Evolutionary conservation across 116 monocot genomes (phyloP).

Genomic region (Zostera marina): DNA sequence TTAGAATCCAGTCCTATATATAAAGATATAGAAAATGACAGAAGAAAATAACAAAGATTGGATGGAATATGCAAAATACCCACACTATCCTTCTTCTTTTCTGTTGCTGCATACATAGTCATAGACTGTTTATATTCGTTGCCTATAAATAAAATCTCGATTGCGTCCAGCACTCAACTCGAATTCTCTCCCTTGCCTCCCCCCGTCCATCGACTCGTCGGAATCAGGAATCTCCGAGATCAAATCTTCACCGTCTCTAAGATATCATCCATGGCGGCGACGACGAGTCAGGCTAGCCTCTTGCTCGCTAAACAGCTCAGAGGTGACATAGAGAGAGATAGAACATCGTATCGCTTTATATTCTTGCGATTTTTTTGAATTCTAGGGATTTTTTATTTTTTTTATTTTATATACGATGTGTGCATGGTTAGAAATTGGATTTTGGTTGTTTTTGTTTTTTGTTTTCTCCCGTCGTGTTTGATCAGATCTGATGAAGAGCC

Average conservation of each 20-base stretch:
- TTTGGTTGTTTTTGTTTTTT: background rate
- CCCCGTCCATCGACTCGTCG: background rate
- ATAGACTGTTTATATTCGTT: too few relatives aligned
- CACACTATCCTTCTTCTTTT: background rate
- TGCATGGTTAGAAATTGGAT: too few relatives aligned
- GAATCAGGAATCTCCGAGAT: background rate
- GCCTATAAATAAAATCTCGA: conserved; percentile 1
- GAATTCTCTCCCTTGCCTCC: background rate
- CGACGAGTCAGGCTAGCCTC: conserved; percentile 47
- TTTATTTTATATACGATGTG: background rate
- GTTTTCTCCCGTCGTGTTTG: background rate
- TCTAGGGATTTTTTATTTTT: background rate
- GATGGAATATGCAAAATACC: background rate
- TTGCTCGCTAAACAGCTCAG: conserved; percentile 59
- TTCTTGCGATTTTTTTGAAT: background rate
- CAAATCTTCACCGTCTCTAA: background rate
- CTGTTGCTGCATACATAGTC: background rate
- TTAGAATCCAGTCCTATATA: too few relatives aligned
- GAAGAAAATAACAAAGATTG: background rate
- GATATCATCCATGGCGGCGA: conserved; percentile 17
- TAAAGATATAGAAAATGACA: too few relatives aligned
- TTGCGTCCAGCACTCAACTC: background rate
- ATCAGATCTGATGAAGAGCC: conserved; percentile 48
- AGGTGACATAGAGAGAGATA: conserved; percentile 10
- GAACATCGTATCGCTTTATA: background rate